A percentile compares a stretch with the other conserved stretches of the same genome.
phyloP scores from a whole-genome alignment of 257 asterid genomes.

The Solanum chiquidenum region DNA sequence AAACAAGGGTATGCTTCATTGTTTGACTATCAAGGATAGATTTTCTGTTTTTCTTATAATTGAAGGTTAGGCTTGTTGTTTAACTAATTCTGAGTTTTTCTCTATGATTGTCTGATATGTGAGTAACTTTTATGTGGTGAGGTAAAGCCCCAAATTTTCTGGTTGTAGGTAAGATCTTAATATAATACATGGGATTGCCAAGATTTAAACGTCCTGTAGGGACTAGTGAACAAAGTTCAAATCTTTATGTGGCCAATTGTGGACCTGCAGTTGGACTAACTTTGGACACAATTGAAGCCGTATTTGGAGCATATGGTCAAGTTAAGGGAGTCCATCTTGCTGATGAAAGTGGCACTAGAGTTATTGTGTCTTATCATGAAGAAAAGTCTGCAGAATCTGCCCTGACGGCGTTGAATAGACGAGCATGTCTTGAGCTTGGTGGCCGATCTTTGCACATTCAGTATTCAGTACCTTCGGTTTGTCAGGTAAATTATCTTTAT shows the following conservation, averaged over 20 bases:
- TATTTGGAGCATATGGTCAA: conserved; percentile 51
- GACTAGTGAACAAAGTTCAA: conserved; percentile 38
- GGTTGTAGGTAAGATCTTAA: neutral
- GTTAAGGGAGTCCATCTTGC: conserved; percentile 71
- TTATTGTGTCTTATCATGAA: conserved; percentile 55
- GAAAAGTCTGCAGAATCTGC: conserved; percentile 53
- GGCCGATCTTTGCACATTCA: conserved; percentile 71
- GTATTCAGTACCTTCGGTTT: conserved; percentile 53
- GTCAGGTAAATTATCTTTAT: conserved; percentile 33
- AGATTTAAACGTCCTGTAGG: conserved; percentile 66
- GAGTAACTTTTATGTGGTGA: neutral
- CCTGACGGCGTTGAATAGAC: conserved; percentile 49
- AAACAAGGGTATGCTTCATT: neutral
- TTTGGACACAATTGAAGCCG: conserved; percentile 46
- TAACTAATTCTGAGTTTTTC: neutral
- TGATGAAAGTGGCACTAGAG: conserved; percentile 91
- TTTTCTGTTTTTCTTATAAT: neutral
- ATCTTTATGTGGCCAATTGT: conserved; percentile 87
- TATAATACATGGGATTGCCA: conserved; percentile 48
- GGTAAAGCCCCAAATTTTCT: neutral
- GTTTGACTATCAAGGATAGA: neutral
- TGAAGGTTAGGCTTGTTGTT: neutral
- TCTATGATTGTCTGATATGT: neutral
- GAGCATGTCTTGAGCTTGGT: conserved; percentile 46
- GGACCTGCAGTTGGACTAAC: conserved; percentile 90